Evolutionary conservation across 495 filamentous ascomycete species (phyloP).

Genomic region (Penicillium samsonianum): DNA sequence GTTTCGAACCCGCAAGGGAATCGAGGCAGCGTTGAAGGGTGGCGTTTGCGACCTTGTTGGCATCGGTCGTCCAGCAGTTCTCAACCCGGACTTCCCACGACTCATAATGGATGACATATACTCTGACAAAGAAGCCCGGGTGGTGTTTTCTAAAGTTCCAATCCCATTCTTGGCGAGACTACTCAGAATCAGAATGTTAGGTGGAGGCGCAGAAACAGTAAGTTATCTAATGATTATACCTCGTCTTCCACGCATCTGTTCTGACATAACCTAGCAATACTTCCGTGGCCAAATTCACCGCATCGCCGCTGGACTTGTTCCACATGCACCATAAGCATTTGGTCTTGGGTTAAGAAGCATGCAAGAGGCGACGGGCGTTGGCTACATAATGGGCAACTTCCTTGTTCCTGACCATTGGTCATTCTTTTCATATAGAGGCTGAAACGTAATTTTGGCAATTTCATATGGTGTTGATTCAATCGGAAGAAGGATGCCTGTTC

Average conservation of each 20-base stretch:
- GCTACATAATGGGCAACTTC: too few relatives aligned
- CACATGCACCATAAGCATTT: not conserved
- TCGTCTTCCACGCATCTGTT: not conserved
- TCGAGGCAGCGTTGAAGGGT: not conserved
- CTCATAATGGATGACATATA: not conserved
- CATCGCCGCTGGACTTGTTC: not conserved
- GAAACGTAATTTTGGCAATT: too few relatives aligned
- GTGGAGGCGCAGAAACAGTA: not conserved
- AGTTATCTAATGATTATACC: not conserved
- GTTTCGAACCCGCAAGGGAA: not conserved
- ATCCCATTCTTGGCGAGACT: constrained; percentile 3
- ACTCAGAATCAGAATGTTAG: constrained; percentile 3
- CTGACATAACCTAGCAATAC: not conserved
- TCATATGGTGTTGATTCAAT: too few relatives aligned
- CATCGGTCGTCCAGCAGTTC: not conserved
- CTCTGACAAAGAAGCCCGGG: constrained; percentile 1
- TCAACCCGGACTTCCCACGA: not conserved
- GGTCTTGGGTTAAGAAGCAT: not conserved
- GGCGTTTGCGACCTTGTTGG: not conserved
- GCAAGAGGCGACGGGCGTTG: too few relatives aligned
- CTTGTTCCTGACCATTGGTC: too few relatives aligned
- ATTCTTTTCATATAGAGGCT: too few relatives aligned
- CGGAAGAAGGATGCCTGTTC: too few relatives aligned
- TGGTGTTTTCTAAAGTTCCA: constrained; percentile 4
- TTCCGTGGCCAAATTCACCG: not conserved